Percentiles rank a stretch among this genome's conserved stretches.
Conservation (phyloP, 441 rosid species). For the Macaranga tanarius region DNA sequence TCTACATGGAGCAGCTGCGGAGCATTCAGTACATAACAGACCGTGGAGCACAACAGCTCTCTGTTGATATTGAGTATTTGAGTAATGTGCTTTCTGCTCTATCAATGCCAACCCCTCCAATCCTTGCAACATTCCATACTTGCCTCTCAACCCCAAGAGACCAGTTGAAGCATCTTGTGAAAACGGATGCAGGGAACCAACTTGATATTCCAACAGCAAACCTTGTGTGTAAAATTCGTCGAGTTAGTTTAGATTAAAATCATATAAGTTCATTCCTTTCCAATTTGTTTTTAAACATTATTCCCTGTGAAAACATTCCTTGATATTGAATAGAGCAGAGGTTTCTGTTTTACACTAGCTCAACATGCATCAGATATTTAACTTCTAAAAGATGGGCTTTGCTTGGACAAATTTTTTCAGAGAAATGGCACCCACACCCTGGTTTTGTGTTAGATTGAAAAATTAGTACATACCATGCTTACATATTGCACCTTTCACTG, state of each 20-base stretch:
- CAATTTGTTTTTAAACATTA: neutral
- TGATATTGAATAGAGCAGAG: neutral
- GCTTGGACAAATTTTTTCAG: no score
- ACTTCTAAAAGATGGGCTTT: no score
- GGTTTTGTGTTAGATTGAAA: no score
- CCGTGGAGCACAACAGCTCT: slow-evolving; percentile 85
- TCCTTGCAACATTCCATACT: slow-evolving; percentile 77
- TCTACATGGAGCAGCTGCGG: slow-evolving; percentile 92
- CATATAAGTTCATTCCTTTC: neutral
- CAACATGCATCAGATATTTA: no score
- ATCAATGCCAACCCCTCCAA: slow-evolving; percentile 78
- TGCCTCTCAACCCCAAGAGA: slow-evolving; percentile 87
- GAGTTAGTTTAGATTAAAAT: slow-evolving; percentile 65
- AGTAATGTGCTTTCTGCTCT: slow-evolving; percentile 95
- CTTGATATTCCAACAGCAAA: slow-evolving; percentile 83
- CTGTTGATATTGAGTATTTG: slow-evolving; percentile 89
- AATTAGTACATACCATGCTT: no score
- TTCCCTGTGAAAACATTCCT: no score
- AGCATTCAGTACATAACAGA: slow-evolving; percentile 86
- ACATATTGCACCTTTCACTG: no score
- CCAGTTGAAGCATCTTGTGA: slow-evolving; percentile 64
- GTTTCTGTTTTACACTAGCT: neutral
- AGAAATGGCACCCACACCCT: no score
- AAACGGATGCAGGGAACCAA: slow-evolving; percentile 73
- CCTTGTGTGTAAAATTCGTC: slow-evolving; percentile 87